A percentile compares a stretch with the other conserved stretches of the same genome.
Conservation (phyloP, 83 land plant species). For the Diphasiastrum complanatum region DNA sequence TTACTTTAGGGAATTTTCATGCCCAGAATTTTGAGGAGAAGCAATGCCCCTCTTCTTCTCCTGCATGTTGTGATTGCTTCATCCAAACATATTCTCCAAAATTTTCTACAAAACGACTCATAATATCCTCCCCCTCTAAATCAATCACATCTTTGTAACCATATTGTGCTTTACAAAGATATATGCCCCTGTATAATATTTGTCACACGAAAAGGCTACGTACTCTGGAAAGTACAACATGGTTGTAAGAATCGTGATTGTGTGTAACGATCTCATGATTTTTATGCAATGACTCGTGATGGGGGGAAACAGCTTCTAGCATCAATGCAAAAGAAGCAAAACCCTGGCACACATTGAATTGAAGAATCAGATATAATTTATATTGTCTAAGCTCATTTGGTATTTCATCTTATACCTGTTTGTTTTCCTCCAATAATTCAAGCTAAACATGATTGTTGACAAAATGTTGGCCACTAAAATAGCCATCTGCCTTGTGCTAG, state of each 20-base stretch:
- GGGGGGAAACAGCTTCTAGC: constrained; percentile 43
- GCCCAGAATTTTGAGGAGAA: neutral
- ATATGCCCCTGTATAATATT: constrained; percentile 35
- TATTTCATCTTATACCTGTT: constrained; percentile 25
- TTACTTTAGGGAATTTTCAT: neutral
- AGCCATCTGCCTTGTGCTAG: constrained; percentile 57
- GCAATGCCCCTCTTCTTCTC: too few species aligned
- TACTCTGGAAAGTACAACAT: constrained; percentile 38
- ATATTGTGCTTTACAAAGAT: constrained; percentile 49
- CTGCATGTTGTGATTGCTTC: too few species aligned
- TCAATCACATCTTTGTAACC: constrained; percentile 43
- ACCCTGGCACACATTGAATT: constrained; percentile 40
- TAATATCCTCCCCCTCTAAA: constrained; percentile 30
- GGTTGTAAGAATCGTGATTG: constrained; percentile 38
- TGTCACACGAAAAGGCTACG: constrained; percentile 30
- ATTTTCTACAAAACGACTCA: too few species aligned
- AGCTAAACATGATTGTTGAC: constrained; percentile 26
- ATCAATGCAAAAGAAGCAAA: constrained; percentile 54
- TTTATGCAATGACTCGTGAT: constrained; percentile 42
- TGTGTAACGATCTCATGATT: constrained; percentile 38
- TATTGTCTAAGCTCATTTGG: constrained; percentile 21
- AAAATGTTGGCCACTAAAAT: constrained; percentile 36
- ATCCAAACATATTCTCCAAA: too few species aligned
- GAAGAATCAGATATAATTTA: constrained; percentile 6
- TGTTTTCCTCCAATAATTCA: constrained; percentile 44